Evolutionary conservation across 306 rosid genomes (phyloP), one percentile per base, ranked within the genome.

Genomic region (Cucumis sativus): DNA sequence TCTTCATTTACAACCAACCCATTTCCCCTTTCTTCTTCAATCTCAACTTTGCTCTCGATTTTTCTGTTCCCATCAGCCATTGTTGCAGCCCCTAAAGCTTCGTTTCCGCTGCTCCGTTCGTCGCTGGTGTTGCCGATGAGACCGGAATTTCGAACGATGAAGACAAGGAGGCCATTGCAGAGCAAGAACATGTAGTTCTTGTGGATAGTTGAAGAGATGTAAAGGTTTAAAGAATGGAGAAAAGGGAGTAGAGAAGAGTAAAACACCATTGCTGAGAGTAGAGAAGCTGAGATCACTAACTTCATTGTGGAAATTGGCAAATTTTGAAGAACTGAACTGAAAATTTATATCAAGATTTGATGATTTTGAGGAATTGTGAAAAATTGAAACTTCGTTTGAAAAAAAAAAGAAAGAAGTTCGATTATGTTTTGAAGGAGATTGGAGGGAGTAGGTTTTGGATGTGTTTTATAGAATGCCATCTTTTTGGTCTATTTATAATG

Each of bases 151-250:
- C 60, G 35, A 17, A 71, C 76, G 14, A 71, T 51, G 21, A 83
- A 78, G 58, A 40, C 85, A 4, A 93, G 64, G 30, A 93, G 87
- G 25, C 91, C 88, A 80, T 93, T 93, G 79, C 89, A 87, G 55
- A 93, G 74, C 64, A 89, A 86, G 80, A 93, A 93, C 82, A 88
- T 80, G 85, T 80, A 85, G 80, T 78, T 86, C 79, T 91, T 93
- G 62, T 28, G 70, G 52, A 80, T 56, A 54, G 75, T 62, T 85
- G 83, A 74, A 77, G 65, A 21, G 86, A 80, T 74, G 67, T 18
- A 47, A 77, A 80, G 10, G 76, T 20, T 68, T 14, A 70, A 43
- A 74, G 76, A 71, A 25, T 71, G 76, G 56, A 71, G 76, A 15
- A 71, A 28, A 49, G 76, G 35, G 10, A 84, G 82, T 1, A 84